Evolutionary conservation across 2,329 filamentous ascomycete genomes (phyloP).

Genomic region (Neurospora crassa): DNA sequence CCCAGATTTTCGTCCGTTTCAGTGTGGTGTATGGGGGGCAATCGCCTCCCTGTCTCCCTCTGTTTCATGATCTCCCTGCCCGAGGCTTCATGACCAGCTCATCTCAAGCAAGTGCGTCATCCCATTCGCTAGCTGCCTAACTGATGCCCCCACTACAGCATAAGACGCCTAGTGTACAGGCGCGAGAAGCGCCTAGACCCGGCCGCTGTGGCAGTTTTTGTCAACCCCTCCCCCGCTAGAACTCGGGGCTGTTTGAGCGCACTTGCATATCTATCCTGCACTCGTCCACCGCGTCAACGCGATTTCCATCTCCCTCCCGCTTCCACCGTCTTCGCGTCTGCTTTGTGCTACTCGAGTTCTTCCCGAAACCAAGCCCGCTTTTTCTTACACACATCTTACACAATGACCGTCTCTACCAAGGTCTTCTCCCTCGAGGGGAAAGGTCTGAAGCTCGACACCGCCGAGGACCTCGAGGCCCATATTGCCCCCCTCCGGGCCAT

Average conservation of each 20-base stretch:
- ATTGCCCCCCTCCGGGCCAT: constrained; percentile 65
- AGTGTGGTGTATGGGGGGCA: neutral
- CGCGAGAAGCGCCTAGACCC: neutral
- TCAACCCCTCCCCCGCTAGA: constrained; percentile 21
- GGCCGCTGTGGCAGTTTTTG: constrained; percentile 1
- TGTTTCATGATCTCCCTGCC: neutral
- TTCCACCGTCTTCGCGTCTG: constrained; percentile 1
- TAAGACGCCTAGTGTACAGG: neutral
- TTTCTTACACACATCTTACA: constrained; percentile 15
- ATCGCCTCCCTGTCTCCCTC: neutral
- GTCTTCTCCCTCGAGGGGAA: constrained; percentile 87
- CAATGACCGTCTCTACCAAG: constrained; percentile 47
- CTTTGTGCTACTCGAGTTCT: constrained; percentile 1
- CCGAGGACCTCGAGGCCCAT: constrained; percentile 76
- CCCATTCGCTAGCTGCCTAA: neutral
- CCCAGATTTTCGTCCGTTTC: neutral
- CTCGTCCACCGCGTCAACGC: constrained; percentile 3
- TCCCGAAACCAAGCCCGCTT: neutral
- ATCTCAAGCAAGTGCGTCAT: neutral
- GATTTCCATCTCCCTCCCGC: constrained; percentile 3
- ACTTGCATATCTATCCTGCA: constrained; percentile 4
- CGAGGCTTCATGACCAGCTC: neutral
- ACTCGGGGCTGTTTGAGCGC: constrained; percentile 3
- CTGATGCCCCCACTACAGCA: neutral
- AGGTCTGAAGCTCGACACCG: constrained; percentile 84